Percentiles rank a stretch among this genome's conserved stretches.
Conservation (phyloP, 2,329 filamentous ascomycete genomes). For the Cercospora brassicicola region DNA sequence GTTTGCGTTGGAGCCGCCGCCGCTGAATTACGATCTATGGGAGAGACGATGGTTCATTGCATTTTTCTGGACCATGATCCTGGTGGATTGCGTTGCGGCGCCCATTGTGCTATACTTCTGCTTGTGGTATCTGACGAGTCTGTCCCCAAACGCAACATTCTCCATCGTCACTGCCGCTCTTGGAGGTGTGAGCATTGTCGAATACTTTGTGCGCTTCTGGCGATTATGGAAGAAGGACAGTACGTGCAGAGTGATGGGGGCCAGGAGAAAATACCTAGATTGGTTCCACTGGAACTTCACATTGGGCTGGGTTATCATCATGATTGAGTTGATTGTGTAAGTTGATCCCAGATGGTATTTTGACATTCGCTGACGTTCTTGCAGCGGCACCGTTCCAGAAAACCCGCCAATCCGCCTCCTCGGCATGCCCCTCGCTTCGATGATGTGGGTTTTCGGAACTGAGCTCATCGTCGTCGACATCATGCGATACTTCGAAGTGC, state of each 20-base stretch:
- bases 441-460: conserved; percentile 55
- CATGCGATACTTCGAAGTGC: conserved; percentile 47
- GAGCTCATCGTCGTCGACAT: conserved; percentile 54
- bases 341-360: conserved; percentile 19
- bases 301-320: conserved; percentile 56
- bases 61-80: conserved; percentile 60
- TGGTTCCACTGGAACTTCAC: conserved; percentile 61
- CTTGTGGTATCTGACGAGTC: conserved; percentile 57
- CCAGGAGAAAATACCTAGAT: conserved; percentile 50
- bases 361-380: conserved; percentile 21
- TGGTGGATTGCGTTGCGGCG: conserved; percentile 60
- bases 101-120: conserved; percentile 62
- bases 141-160: conserved; percentile 55
- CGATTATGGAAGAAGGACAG: conserved; percentile 54
- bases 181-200: conserved; percentile 55
- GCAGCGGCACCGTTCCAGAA: conserved; percentile 48
- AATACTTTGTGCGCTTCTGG: conserved; percentile 54
- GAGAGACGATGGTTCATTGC: conserved; percentile 57
- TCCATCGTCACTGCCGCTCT: conserved; percentile 56
- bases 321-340: conserved; percentile 57
- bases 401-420: conserved; percentile 55
- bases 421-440: conserved; percentile 54
- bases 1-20: conserved; percentile 47
- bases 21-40: conserved; percentile 58
- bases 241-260: conserved; percentile 54